Percentiles rank a stretch among this genome's conserved stretches.
Evolutionary conservation across 2,329 filamentous ascomycete genomes (phyloP).

Genomic region (Colletotrichum chlorophyti): DNA sequence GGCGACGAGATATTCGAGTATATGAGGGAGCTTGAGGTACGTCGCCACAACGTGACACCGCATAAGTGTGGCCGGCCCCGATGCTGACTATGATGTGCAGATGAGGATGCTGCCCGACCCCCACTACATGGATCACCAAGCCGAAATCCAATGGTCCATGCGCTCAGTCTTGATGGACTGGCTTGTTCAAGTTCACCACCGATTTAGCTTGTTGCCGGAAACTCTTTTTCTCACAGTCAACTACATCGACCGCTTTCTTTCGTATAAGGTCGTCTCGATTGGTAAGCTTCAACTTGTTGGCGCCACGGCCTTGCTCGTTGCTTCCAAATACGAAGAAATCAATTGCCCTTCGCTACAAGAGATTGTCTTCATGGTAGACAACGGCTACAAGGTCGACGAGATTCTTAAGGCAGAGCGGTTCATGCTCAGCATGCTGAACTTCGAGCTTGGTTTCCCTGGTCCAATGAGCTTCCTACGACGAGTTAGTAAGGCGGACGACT

Average conservation of each 20-base stretch:
- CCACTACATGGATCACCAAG: constrained; percentile 96
- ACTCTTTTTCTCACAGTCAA: constrained; percentile 95
- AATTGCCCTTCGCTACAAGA: constrained; percentile 94
- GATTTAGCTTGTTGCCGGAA: constrained; percentile 90
- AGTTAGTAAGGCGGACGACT: constrained; percentile 98
- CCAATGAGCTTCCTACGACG: constrained; percentile 97
- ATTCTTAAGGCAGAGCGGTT: constrained; percentile 97
- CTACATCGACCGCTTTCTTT: constrained; percentile 96
- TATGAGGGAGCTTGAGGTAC: constrained; percentile 87
- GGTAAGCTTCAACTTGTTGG: constrained; percentile 96
- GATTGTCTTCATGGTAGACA: constrained; percentile 98
- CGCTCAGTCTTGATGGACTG: constrained; percentile 96
- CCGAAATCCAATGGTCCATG: constrained; percentile 99
- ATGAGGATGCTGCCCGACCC: constrained; percentile 83
- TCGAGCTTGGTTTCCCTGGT: constrained; percentile 96
- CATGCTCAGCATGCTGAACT: constrained; percentile 96
- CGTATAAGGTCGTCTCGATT: constrained; percentile 91
- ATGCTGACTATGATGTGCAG: constrained; percentile 50
- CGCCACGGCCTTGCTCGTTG: constrained; percentile 93
- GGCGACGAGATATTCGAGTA: constrained; percentile 95
- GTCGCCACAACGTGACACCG: constrained; percentile 33
- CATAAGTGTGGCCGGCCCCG: background rate
- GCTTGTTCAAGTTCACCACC: constrained; percentile 93
- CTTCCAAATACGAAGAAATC: constrained; percentile 98
- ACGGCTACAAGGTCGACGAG: constrained; percentile 86